A percentile compares a stretch with the other conserved stretches of the same genome.
These are phyloP conservation scores for Hyphopichia pseudoburtonii DNA, from an alignment of 1,139 yeast genomes.

Conservation along the genomic window DNA sequence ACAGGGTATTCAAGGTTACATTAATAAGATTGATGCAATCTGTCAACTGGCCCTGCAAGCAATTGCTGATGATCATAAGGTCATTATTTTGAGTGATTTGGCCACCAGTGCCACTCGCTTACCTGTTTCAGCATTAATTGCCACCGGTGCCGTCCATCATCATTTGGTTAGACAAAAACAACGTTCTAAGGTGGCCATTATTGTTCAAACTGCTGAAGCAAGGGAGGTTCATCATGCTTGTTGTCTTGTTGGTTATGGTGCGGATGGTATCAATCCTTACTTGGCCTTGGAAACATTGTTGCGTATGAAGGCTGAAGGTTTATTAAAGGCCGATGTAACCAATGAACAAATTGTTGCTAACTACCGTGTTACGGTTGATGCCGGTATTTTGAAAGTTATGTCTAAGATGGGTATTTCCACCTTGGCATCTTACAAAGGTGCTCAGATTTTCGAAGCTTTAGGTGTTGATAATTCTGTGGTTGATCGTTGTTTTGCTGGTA, in stretches of 20 bases:
- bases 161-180: slow-evolving; percentile 94
- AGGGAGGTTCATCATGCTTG: slow-evolving; percentile 97
- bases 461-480: slow-evolving; percentile 95
- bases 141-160: slow-evolving; percentile 97
- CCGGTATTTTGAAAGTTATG: slow-evolving; percentile 95
- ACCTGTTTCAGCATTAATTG: slow-evolving; percentile 85
- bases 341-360: slow-evolving; percentile 66
- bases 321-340: slow-evolving; percentile 61
- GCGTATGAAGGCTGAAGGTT: slow-evolving; percentile 79
- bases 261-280: slow-evolving; percentile 94
- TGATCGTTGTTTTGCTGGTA: slow-evolving; percentile 94
- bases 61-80: slow-evolving; percentile 70
- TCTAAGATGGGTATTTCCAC: slow-evolving; percentile 99
- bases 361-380: slow-evolving; percentile 80
- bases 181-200: slow-evolving; percentile 90
- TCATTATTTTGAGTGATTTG: slow-evolving; percentile 76
- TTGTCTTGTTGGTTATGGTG: slow-evolving; percentile 94
- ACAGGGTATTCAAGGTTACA: slow-evolving; percentile 85
- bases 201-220: slow-evolving; percentile 94
- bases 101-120: slow-evolving; percentile 60
- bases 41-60: slow-evolving; percentile 88
- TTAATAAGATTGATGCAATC: slow-evolving; percentile 79
- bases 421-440: slow-evolving; percentile 95
- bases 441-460: slow-evolving; percentile 95
- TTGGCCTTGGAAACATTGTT: slow-evolving; percentile 86